A percentile compares a stretch with the other conserved stretches of the same genome.
Evolutionary conservation across 108 stramenopile genomes (phyloP).

Genomic region (Skeletonema potamos): DNA sequence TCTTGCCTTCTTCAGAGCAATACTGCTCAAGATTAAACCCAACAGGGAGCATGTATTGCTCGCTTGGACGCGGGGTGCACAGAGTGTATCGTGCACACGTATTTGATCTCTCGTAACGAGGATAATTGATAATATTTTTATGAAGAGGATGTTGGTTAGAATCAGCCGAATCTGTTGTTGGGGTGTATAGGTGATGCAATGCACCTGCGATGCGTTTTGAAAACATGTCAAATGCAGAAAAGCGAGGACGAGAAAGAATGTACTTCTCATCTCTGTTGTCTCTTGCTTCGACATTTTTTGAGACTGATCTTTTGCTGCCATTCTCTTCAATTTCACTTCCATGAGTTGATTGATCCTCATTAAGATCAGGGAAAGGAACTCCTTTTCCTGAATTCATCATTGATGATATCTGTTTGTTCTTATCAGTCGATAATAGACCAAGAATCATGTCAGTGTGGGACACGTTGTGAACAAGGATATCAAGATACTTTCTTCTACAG

Average conservation of each 20-base stretch:
- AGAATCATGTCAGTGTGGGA: constrained; percentile 92
- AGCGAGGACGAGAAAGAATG: constrained; percentile 71
- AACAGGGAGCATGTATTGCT: constrained; percentile 50
- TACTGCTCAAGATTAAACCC: constrained; percentile 59
- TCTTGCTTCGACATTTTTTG: neutral
- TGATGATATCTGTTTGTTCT: neutral
- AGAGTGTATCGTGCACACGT: constrained; percentile 58
- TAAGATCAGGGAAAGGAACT: neutral
- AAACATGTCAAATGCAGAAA: constrained; percentile 81
- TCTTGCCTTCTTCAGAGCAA: neutral
- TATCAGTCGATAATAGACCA: constrained; percentile 49
- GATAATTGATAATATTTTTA: constrained; percentile 50
- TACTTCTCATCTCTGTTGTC: constrained; percentile 41
- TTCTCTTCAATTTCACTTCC: neutral
- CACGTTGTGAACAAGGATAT: constrained; percentile 93
- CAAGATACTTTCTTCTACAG: constrained; percentile 48
- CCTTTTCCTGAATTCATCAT: neutral
- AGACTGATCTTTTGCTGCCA: neutral
- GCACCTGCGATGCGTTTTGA: constrained; percentile 48
- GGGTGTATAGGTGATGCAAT: constrained; percentile 12
- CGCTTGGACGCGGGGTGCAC: constrained; percentile 48
- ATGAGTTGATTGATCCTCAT: neutral
- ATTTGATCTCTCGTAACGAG: constrained; percentile 68
- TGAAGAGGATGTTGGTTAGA: constrained; percentile 9
- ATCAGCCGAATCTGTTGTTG: neutral